A percentile compares a stretch with the other conserved stretches of the same genome.
Evolutionary conservation across 345 rosid species (phyloP).

Genomic region (Dovyalis caffra): DNA sequence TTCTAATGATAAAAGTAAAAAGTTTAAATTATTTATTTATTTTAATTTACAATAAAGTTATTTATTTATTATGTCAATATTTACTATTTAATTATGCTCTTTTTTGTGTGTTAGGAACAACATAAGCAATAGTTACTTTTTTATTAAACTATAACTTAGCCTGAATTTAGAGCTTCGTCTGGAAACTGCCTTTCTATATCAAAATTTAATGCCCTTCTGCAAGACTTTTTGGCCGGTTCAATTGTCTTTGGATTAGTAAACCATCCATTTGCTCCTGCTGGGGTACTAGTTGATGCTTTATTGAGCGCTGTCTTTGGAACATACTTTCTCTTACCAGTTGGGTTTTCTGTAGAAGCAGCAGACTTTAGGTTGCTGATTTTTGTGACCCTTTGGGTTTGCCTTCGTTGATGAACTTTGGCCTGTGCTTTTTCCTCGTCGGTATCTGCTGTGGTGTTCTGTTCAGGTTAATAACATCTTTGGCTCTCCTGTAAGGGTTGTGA

Average conservation of each 20-base stretch:
- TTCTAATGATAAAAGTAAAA: too few relatives aligned
- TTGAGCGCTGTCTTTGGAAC: constrained; percentile 7
- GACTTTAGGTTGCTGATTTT: constrained; percentile 7
- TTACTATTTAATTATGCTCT: too few relatives aligned
- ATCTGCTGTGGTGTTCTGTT: constrained; percentile 24
- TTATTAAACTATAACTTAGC: too few relatives aligned
- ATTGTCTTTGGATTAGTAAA: constrained; percentile 25
- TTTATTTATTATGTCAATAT: too few relatives aligned
- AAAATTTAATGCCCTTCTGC: constrained; percentile 28
- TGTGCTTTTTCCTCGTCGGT: constrained; percentile 27
- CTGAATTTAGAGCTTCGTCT: background rate
- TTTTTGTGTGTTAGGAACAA: too few relatives aligned
- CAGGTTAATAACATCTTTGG: constrained; percentile 17
- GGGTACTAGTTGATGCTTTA: constrained; percentile 17
- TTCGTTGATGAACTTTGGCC: constrained; percentile 30
- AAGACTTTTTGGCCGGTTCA: constrained; percentile 14
- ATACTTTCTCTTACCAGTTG: constrained; percentile 15
- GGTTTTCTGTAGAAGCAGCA: background rate
- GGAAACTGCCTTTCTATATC: constrained; percentile 1
- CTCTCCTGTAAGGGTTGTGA: constrained; percentile 36
- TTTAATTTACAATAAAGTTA: too few relatives aligned
- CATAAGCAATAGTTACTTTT: too few relatives aligned
- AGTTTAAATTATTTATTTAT: too few relatives aligned
- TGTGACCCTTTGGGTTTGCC: constrained; percentile 16
- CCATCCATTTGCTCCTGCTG: constrained; percentile 23